Conservation (phyloP, 2,329 filamentous ascomycete genomes). For the Exophiala spinifera region DNA sequence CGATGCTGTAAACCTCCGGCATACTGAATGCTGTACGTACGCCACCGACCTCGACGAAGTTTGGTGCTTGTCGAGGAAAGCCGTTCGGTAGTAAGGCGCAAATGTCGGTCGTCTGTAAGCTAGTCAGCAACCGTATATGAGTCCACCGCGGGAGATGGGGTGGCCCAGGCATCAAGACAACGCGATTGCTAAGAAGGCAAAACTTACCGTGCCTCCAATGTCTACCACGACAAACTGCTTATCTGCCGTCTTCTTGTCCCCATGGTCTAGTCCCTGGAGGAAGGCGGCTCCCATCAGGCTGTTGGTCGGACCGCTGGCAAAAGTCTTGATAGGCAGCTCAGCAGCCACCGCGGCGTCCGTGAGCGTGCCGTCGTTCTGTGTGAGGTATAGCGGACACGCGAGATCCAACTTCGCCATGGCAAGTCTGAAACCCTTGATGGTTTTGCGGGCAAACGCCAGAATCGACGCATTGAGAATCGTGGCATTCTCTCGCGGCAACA, state of each 20-base stretch:
- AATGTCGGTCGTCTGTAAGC: conserved; percentile 51
- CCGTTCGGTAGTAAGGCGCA: conserved; percentile 56
- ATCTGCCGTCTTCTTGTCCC: conserved; percentile 23
- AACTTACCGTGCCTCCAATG: conserved; percentile 52
- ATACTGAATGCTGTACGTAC: conserved; percentile 59
- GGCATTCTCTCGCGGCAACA: conserved; percentile 61
- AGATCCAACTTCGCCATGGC: conserved; percentile 52
- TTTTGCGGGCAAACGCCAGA: conserved; percentile 55
- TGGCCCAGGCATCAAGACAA: too few species aligned
- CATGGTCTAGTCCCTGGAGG: conserved; percentile 40
- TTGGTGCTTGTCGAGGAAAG: conserved; percentile 58
- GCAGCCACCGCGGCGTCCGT: conserved; percentile 54
- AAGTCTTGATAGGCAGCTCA: conserved; percentile 58
- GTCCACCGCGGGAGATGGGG: too few species aligned
- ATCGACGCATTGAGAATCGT: conserved; percentile 64
- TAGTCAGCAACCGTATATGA: too few species aligned
- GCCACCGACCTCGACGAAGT: conserved; percentile 57
- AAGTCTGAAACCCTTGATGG: conserved; percentile 55
- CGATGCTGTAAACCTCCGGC: conserved; percentile 50
- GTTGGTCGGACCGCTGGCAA: conserved; percentile 63
- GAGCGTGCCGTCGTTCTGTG: conserved; percentile 63
- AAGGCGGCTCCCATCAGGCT: conserved; percentile 63
- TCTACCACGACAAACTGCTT: conserved; percentile 50
- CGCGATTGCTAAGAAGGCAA: too few species aligned
- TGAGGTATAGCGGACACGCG: conserved; percentile 57